A percentile compares a stretch with the other conserved stretches of the same genome.
Evolutionary conservation across 345 rosid genomes (phyloP).

Genomic region (Camelina sativa): DNA sequence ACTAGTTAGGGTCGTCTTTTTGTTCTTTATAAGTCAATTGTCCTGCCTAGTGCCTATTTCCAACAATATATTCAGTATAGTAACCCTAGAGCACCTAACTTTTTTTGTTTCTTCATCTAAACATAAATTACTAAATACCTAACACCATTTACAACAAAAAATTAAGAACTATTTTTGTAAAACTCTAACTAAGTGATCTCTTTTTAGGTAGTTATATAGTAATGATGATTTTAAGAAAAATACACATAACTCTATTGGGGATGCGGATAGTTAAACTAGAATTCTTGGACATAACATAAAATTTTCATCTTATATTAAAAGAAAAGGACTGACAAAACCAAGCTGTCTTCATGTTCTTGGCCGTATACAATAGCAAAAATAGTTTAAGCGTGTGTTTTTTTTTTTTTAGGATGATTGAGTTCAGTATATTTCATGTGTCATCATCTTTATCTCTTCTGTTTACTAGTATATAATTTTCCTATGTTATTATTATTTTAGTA

Average conservation of each 20-base stretch:
- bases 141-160: background rate
- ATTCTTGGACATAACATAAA: conserved; percentile 19
- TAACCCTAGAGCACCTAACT: background rate
- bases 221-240: background rate
- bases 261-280: conserved; percentile 17
- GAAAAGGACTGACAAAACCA: conserved; percentile 38
- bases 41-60: background rate
- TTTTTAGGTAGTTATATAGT: conserved; percentile 6
- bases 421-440: conserved; percentile 44
- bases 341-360: conserved; percentile 45
- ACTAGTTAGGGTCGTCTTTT: background rate
- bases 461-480: conserved; percentile 20
- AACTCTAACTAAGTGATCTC: background rate
- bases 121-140: background rate
- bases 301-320: no score
- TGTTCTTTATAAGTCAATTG: background rate
- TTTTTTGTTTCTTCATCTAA: background rate
- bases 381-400: conserved; percentile 26
- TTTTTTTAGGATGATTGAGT: conserved; percentile 26
- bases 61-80: background rate
- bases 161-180: background rate
- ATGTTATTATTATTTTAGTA: conserved; percentile 1
- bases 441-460: conserved; percentile 43
- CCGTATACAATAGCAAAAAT: conserved; percentile 38
- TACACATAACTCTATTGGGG: background rate